A percentile compares a stretch with the other conserved stretches of the same genome.
These are phyloP conservation scores for Hypericum androsaemum DNA, from an alignment of 345 rosid genomes.

Conservation along the genomic window DNA sequence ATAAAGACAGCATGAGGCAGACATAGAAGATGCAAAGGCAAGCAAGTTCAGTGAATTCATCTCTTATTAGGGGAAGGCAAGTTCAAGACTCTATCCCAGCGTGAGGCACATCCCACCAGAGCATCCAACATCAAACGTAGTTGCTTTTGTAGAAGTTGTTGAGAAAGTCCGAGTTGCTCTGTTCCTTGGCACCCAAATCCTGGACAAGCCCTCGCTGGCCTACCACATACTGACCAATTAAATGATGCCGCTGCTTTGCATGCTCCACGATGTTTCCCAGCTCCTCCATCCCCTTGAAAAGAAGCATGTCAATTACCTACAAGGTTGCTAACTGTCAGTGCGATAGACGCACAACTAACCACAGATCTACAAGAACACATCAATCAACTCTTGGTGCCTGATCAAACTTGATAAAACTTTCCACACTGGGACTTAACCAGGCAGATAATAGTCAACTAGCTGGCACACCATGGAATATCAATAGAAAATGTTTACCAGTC, in stretches of 20 bases:
- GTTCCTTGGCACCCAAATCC: constrained; percentile 55
- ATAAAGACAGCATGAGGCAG: no score
- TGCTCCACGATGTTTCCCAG: constrained; percentile 69
- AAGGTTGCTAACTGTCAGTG: constrained; percentile 7
- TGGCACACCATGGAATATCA: no score
- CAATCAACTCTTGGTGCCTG: no score
- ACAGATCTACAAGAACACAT: background rate
- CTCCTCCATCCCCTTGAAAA: constrained; percentile 94
- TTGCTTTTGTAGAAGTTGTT: constrained; percentile 82
- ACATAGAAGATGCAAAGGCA: no score
- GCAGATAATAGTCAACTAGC: no score
- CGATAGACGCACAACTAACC: background rate
- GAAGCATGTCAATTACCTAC: constrained; percentile 90
- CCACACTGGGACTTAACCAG: no score
- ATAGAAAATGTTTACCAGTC: no score
- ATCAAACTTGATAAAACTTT: no score
- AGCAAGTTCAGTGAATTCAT: no score
- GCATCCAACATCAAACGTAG: constrained; percentile 38
- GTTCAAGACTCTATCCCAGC: no score
- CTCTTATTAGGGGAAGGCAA: no score
- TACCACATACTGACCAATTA: constrained; percentile 79
- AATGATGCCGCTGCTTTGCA: constrained; percentile 97
- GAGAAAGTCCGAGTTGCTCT: constrained; percentile 65
- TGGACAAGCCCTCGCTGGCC: constrained; percentile 63
- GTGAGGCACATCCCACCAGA: no score